phyloP scores from a whole-genome alignment of 1,139 yeast species.

The Pichia sp. region DNA sequence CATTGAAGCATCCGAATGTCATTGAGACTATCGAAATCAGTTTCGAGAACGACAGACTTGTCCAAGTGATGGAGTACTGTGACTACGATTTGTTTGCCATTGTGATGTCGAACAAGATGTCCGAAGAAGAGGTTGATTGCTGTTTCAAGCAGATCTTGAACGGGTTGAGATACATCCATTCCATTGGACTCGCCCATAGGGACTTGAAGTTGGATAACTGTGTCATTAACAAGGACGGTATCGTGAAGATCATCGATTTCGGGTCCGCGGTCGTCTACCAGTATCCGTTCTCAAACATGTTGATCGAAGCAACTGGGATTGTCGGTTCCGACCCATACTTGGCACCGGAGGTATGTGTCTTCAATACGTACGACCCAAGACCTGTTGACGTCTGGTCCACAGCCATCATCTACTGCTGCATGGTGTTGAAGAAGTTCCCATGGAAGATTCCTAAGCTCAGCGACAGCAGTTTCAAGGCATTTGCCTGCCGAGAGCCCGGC shows the following conservation, averaged over 20 bases:
- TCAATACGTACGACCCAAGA: constrained; percentile 80
- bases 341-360: constrained; percentile 89
- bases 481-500: constrained; percentile 48
- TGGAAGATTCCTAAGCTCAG: constrained; percentile 90
- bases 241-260: constrained; percentile 87
- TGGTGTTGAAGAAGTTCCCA: constrained; percentile 90
- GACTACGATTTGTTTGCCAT: constrained; percentile 95
- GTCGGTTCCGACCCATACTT: constrained; percentile 98
- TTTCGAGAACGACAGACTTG: constrained; percentile 79
- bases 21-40: constrained; percentile 91
- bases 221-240: constrained; percentile 81
- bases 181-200: constrained; percentile 90
- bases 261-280: constrained; percentile 94
- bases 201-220: constrained; percentile 94
- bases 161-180: constrained; percentile 83
- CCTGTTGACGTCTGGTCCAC: constrained; percentile 94
- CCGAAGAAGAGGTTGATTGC: constrained; percentile 78
- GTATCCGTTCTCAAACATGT: constrained; percentile 78
- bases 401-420: constrained; percentile 93
- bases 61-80: constrained; percentile 96
- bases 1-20: constrained; percentile 89
- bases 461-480: constrained; percentile 80
- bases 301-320: constrained; percentile 84
- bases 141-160: constrained; percentile 81
- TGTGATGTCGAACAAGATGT: constrained; percentile 95